Evolutionary conservation across 1,284 basidiomycete genomes (phyloP).

Genomic region (Mycena citricolor): DNA sequence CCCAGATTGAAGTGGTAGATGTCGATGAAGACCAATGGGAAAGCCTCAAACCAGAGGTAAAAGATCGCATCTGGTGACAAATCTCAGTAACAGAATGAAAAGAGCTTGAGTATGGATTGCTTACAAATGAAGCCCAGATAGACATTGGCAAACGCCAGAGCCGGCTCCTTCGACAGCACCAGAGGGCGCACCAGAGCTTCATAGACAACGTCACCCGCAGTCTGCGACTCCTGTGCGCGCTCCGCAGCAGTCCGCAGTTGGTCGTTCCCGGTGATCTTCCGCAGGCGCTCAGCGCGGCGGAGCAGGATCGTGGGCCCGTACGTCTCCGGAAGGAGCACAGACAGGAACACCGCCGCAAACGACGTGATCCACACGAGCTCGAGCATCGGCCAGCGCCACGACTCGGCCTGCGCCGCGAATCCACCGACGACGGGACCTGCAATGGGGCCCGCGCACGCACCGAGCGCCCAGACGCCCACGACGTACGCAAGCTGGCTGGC

Average conservation of each 20-base stretch:
- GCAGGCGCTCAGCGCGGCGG: slow-evolving; percentile 16
- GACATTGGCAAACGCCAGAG: slow-evolving; percentile 32
- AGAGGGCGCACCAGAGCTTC: slow-evolving; percentile 24
- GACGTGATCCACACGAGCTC: slow-evolving; percentile 51
- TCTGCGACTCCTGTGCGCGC: neutral
- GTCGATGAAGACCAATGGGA: slow-evolving; percentile 5
- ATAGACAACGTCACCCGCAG: slow-evolving; percentile 1
- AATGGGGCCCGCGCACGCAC: neutral
- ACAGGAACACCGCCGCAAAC: slow-evolving; percentile 42
- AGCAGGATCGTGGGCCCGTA: slow-evolving; percentile 17
- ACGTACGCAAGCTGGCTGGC: neutral
- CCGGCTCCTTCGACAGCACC: slow-evolving; percentile 31
- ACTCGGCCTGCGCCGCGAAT: slow-evolving; percentile 25
- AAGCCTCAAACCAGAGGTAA: slow-evolving; percentile 12
- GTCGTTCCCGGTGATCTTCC: slow-evolving; percentile 6
- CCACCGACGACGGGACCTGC: neutral
- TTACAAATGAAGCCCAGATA: slow-evolving; percentile 11
- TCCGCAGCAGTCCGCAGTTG: slow-evolving; percentile 5
- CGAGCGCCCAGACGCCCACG: neutral
- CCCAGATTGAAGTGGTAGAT: slow-evolving; percentile 23
- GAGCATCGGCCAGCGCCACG: slow-evolving; percentile 59
- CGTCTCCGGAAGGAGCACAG: neutral
- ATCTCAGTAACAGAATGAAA: neutral
- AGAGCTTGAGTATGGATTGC: neutral
- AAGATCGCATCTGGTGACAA: neutral